Conservation (phyloP, 2,329 filamentous ascomycete species). For the Coleophoma eucalyptorum region DNA sequence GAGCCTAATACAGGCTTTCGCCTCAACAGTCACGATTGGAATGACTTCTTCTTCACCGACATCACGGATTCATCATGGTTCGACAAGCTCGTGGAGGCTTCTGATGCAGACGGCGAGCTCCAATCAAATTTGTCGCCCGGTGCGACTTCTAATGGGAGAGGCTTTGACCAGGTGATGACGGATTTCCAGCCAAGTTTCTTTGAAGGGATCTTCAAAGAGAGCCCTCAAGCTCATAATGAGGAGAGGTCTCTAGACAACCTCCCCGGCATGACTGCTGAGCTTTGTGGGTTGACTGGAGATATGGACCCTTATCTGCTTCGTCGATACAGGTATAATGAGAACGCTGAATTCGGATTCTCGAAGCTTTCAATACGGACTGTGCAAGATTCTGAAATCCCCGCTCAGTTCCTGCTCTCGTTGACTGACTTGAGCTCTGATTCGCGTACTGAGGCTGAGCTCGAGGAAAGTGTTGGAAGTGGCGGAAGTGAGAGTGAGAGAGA, state of each 20-base stretch:
- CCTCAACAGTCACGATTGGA: not conserved
- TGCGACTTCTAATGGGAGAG: too few relatives aligned
- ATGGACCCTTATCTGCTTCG: constrained; percentile 1
- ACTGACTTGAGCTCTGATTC: not conserved
- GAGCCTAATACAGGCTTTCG: too few relatives aligned
- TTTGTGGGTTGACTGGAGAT: not conserved
- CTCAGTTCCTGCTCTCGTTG: not conserved
- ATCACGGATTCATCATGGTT: not conserved
- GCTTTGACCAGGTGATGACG: not conserved
- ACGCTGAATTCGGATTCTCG: not conserved
- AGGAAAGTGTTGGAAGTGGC: not conserved
- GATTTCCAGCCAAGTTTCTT: not conserved
- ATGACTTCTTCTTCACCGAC: not conserved
- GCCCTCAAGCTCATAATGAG: not conserved
- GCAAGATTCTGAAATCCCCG: not conserved
- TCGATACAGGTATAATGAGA: not conserved
- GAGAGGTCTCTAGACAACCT: not conserved
- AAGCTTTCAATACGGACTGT: not conserved
- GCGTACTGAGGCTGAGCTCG: not conserved
- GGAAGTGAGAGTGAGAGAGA: not conserved
- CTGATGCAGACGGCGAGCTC: too few relatives aligned
- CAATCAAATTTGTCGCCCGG: too few relatives aligned
- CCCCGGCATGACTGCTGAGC: not conserved
- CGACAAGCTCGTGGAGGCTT: not conserved
- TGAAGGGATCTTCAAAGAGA: not conserved